Base-by-base conservation (phyloP, 805 yeast species). In the Spathaspora passalidarum region DNA sequence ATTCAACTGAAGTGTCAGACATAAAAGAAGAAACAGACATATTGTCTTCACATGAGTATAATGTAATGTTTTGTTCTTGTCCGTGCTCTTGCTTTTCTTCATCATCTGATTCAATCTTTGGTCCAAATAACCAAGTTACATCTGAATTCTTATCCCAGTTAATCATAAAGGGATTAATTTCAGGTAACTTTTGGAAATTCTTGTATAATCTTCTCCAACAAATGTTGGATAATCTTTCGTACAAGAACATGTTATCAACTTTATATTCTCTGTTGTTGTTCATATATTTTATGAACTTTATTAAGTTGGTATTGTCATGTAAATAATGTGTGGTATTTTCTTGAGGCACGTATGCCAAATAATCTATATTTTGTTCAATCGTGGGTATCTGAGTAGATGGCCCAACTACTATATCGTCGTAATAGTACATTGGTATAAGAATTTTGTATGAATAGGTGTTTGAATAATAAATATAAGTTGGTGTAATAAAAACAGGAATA, bases 81-180 rank as follows among this genome's bases (percentile, higher is more conserved):
- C 23, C 35, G 8, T 46, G 14, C 22, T 23, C 32, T 26, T 34
- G 6, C 7, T 25, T n/a, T 38, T 2, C 13, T 40, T 26, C 34
- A 5, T 38, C 37, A 26, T 37, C 40, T 18, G 35, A 21, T 8
- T 44, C 49, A 46, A 59, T 60, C 46, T 66, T 64, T 17, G 84
- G 83, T 1, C 83, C 84, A 53, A 73, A 79, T 42, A 79, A 64
- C 66, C 79, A 77, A 3, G 82, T 79, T 40, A 76, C 70, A 54
- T 79, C 84, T 48, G 76, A 75, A 46, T 65, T 70, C 54, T 79
- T 79, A 53, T 66, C 70, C 84, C 84, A 79, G 57, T 79, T 78
- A 35, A 79, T 77, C 29, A 50, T 49, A 4, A 65, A 59, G 1
- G 84, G 82, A 44, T 68, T 56, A 6, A 73, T 48, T 43, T 65